A percentile compares a stretch with the other conserved stretches of the same genome.
These are phyloP conservation scores for Stagonosporopsis chrysanthemi DNA, from an alignment of 2,329 filamentous ascomycete genomes.

Conservation along the genomic window DNA sequence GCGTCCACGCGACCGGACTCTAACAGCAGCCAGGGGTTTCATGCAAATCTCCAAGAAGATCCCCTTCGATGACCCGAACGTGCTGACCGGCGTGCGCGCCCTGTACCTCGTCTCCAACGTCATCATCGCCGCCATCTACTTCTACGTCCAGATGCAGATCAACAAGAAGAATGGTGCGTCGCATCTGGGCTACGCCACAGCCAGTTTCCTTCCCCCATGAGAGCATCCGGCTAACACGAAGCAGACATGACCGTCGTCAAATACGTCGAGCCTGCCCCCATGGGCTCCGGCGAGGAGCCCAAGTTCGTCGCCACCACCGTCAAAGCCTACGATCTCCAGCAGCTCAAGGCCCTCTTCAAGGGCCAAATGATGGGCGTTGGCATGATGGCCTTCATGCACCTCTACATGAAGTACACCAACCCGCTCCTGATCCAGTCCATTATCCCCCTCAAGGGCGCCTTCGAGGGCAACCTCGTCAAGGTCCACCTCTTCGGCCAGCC, in stretches of 20 bases:
- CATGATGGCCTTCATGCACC: conserved; percentile 99
- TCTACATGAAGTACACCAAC: conserved; percentile 99
- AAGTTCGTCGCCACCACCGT: conserved; percentile 97
- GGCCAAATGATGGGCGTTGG: conserved; percentile 92
- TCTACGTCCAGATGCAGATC: conserved; percentile 84
- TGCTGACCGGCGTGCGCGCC: conserved; percentile 69
- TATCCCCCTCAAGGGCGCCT: conserved; percentile 92
- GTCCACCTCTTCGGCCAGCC: conserved; percentile 90
- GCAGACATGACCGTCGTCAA: conserved; percentile 95
- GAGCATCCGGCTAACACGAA: conserved; percentile 21
- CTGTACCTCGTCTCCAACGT: conserved; percentile 76
- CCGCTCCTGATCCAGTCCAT: conserved; percentile 98
- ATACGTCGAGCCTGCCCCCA: conserved; percentile 94
- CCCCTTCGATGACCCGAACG: conserved; percentile 86
- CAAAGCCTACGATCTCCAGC: conserved; percentile 89
- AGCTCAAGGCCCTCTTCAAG: conserved; percentile 86
- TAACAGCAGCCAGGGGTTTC: conserved; percentile 64
- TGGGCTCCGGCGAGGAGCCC: conserved; percentile 92
- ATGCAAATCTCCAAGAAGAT: conserved; percentile 98
- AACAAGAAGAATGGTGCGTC: conserved; percentile 94
- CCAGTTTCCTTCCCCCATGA: too few relatives aligned
- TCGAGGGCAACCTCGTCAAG: conserved; percentile 96
- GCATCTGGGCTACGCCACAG: not conserved
- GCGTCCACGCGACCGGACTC: not conserved
- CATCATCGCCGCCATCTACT: conserved; percentile 83